Base-by-base conservation (phyloP, 805 yeast species). In the Kluyveromyces wickerhamii region DNA sequence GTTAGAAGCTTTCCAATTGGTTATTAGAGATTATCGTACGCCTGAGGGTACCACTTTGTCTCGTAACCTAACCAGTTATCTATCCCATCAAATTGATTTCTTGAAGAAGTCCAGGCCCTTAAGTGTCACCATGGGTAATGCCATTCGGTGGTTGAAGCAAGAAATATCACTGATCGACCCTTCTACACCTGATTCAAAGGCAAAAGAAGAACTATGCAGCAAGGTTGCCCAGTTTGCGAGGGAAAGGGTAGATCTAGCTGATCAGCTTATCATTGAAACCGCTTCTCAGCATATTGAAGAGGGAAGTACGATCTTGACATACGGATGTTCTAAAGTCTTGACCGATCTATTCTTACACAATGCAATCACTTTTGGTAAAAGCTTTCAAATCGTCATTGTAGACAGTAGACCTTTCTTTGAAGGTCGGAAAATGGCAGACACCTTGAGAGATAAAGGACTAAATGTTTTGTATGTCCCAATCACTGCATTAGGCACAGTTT, bases 131-230 rank as follows among this genome's bases (percentile, higher is more conserved):
- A 92, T 92, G 98, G 98, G 98, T 36, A 92, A 88, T 63, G 89
- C 96, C 2, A 92, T 92, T 45, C 75, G 98, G 49, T 88, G 96
- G 96, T 69, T 92, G 43, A 92, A 92, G 53, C 97, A 89, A 63
- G 89, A 84, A 56, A 89, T 92, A 36, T 77, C 96, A 1, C 69
- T 73, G 27, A 74, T 89, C 32, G 78, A 87, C 38, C 77, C 88
- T 37, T 94, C 83, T 42, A 65, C 75, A 20, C 51, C 63, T 3
- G 69, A 64, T 38, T 40, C 44, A 12, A 71, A 70, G 21, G 95
- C 96, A 18, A 87, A 85, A 52, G 59, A 54, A 10, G 62, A 67
- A 22, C 66, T 92, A 37, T 60, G 74, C 38, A 77, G 69, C 31
- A 72, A 74, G 43, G 88, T 92, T 46, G 88, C 84, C 44, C 77